Base-by-base conservation (phyloP, 2,329 filamentous ascomycete species). In the Fusarium tuaranense region DNA sequence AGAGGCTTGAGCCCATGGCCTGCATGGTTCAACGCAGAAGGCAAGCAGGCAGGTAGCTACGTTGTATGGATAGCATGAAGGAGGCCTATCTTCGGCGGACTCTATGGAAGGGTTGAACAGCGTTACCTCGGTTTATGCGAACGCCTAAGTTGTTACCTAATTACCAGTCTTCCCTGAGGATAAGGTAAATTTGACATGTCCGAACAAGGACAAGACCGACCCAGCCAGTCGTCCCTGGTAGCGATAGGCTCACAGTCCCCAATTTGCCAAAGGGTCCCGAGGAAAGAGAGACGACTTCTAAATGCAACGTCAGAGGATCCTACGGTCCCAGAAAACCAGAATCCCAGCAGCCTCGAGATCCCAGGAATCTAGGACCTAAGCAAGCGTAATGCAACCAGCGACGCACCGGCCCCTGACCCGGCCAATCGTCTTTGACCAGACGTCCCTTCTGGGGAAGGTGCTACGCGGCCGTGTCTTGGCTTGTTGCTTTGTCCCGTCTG, bases 401-500 rank as follows among this genome's bases (percentile, higher is more conserved):
- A 66, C 55, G 30, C 25, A 73, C 71, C 74, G 76, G 77, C 77
- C 77, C 77, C 66, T 18, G 70, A 70, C 74, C 77, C 77, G 75
- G 63, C 77, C 76, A 79, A 79, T 79, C 51, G 59, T 55, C 44
- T 27, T 44, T 14, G 25, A 65, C 63, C 48, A 64, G 27, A 20
- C 32, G 59, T 48, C 70, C 69, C 65, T 74, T 76, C 68, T 73
- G 68, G 71, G 76, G 69, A 73, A 75, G 67, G 75, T 65, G 64
- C 68, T 68, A 58, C 63, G 55, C 61, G 65, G 76, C 74, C 73
- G 64, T 55, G 63, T 68, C 70, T 74, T 69, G 73, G 58, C 74
- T 74, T 62, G n/a, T 76, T 76, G 68, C 76, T 78, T 78, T 76
- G 67, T 78, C 73, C 76, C 73, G 73, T 55, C 65, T 76, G 74